Evolutionary conservation across 1,284 basidiomycete genomes (phyloP).

Genomic region (Mycena sp.): DNA sequence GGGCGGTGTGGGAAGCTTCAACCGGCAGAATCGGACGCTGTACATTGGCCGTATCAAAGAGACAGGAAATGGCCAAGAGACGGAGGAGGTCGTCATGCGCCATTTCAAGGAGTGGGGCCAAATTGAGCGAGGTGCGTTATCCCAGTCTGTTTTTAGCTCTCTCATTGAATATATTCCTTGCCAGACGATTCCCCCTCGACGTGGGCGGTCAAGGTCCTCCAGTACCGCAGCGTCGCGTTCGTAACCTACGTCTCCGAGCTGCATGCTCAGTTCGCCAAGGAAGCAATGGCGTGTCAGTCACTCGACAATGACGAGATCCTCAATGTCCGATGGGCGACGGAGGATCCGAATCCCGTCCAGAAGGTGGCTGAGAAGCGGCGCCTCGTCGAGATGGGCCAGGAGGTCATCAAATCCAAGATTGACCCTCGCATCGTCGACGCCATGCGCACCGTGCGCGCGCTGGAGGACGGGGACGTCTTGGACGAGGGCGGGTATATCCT

Average conservation of each 20-base stretch:
- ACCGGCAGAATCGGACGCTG: slow-evolving; percentile 91
- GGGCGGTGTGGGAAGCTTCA: slow-evolving; percentile 98
- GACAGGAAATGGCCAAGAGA: slow-evolving; percentile 87
- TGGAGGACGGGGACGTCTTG: slow-evolving; percentile 81
- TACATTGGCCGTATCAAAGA: slow-evolving; percentile 97
- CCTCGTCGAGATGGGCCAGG: slow-evolving; percentile 83
- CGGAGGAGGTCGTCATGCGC: slow-evolving; percentile 87
- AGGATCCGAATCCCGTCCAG: slow-evolving; percentile 92
- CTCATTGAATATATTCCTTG: background rate
- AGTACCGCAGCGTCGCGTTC: slow-evolving; percentile 96
- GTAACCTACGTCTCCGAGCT: slow-evolving; percentile 93
- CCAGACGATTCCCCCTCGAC: slow-evolving; percentile 44
- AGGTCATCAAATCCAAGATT: slow-evolving; percentile 86
- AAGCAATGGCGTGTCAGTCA: slow-evolving; percentile 98
- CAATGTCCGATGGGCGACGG: slow-evolving; percentile 97
- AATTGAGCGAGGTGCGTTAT: slow-evolving; percentile 84
- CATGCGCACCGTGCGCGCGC: slow-evolving; percentile 80
- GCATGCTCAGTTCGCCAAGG: slow-evolving; percentile 96
- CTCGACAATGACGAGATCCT: slow-evolving; percentile 98
- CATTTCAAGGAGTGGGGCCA: slow-evolving; percentile 99
- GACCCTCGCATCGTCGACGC: slow-evolving; percentile 89
- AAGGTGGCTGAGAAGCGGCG: slow-evolving; percentile 87
- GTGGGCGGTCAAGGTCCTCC: slow-evolving; percentile 84
- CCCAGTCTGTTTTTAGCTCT: slow-evolving; percentile 7
- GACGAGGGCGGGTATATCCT: slow-evolving; percentile 56